Evolutionary conservation across 2,329 filamentous ascomycete genomes (phyloP).

Genomic region (Monilinia polystroma): DNA sequence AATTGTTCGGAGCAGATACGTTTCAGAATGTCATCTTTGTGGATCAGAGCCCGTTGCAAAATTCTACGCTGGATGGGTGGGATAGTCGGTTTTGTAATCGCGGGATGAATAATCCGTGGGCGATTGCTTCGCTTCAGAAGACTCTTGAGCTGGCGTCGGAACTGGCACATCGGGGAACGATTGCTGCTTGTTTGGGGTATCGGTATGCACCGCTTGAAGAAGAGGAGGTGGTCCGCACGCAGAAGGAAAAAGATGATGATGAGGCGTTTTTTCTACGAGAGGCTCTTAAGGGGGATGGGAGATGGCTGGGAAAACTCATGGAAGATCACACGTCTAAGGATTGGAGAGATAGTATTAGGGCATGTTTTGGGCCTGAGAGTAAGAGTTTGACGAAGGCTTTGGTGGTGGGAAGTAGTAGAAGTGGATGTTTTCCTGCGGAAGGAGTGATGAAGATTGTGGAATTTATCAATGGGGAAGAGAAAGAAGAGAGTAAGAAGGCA

Average conservation of each 20-base stretch:
- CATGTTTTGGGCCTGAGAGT: conserved; percentile 31
- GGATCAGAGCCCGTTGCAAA: conserved; percentile 40
- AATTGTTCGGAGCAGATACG: conserved; percentile 35
- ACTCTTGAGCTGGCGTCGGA: conserved; percentile 32
- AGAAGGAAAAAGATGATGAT: conserved; percentile 25
- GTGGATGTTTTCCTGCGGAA: conserved; percentile 39
- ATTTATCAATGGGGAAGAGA: conserved; percentile 32
- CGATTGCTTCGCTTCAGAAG: conserved; percentile 35
- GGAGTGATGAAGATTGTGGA: conserved; percentile 38
- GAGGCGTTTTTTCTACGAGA: conserved; percentile 37
- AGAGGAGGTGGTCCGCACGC: conserved; percentile 18
- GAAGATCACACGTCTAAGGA: conserved; percentile 39
- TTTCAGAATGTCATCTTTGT: conserved; percentile 39
- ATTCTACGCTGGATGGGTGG: conserved; percentile 36
- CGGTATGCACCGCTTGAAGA: conserved; percentile 29
- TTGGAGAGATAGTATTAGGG: conserved; percentile 36
- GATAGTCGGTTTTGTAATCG: conserved; percentile 36
- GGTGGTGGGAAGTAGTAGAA: conserved; percentile 38
- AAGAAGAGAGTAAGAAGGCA: conserved; percentile 9
- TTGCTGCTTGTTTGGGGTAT: conserved; percentile 38
- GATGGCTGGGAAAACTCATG: conserved; percentile 40
- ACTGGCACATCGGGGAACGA: conserved; percentile 36
- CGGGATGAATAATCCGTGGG: conserved; percentile 36
- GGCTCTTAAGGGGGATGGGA: conserved; percentile 36
- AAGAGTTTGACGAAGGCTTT: conserved; percentile 33